phyloP scores from a whole-genome alignment of 1,284 basidiomycete genomes.

The Polyporus tsugae region DNA sequence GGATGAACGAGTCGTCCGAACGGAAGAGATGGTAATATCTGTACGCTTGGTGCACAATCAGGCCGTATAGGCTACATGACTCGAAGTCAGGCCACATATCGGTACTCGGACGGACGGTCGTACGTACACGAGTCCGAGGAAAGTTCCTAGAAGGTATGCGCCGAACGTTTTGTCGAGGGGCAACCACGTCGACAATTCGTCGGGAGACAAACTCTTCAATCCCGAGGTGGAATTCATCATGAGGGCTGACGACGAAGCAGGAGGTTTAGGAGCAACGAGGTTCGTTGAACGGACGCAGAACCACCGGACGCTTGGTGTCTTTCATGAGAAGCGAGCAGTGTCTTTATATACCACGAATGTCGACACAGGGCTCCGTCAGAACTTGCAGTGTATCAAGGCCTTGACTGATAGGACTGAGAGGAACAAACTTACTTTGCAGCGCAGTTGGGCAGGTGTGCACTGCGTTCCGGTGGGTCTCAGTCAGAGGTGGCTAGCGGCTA shows the following conservation, averaged over 20 bases:
- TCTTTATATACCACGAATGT: not conserved
- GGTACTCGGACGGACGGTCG: not conserved
- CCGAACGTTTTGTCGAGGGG: constrained; percentile 17
- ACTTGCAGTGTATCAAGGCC: no score
- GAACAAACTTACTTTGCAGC: not conserved
- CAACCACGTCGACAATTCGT: constrained; percentile 5
- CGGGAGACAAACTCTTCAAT: not conserved
- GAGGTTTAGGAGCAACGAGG: not conserved
- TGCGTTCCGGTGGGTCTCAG: not conserved
- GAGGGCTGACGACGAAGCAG: not conserved
- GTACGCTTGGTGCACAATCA: constrained; percentile 19
- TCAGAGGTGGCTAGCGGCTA: no score
- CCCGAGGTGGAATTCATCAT: not conserved
- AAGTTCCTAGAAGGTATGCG: constrained; percentile 17
- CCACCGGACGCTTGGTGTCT: not conserved
- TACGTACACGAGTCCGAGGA: constrained; percentile 13
- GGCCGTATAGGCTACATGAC: constrained; percentile 13
- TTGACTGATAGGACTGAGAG: not conserved
- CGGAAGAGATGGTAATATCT: constrained; percentile 13
- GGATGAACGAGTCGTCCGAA: constrained; percentile 15
- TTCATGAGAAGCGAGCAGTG: not conserved
- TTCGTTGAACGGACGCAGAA: not conserved
- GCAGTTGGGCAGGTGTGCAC: not conserved
- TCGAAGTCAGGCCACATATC: not conserved
- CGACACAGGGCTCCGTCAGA: not conserved